Percentiles rank a stretch among this genome's conserved stretches.
These are phyloP conservation scores for Earliella scabrosa DNA, from an alignment of 1,284 basidiomycete species.

Conservation along the genomic window DNA sequence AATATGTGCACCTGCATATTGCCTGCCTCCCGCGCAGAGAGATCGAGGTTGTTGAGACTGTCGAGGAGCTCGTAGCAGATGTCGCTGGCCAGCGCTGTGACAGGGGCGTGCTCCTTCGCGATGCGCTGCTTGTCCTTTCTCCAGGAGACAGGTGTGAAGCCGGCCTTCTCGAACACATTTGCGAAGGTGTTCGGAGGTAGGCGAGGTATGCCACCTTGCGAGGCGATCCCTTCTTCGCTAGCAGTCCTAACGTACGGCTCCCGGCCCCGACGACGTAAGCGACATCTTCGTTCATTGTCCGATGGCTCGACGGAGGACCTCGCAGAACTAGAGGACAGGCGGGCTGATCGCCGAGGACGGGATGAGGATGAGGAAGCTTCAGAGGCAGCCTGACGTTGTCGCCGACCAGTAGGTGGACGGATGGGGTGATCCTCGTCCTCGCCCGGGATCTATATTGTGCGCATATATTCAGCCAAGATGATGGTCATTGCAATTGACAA, in stretches of 20 bases:
- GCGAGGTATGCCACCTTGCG: constrained; percentile 11
- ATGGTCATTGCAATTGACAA: constrained; percentile 1
- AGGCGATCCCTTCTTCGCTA: constrained; percentile 16
- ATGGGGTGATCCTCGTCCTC: constrained; percentile 2
- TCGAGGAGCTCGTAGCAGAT: constrained; percentile 39
- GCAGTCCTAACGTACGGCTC: constrained; percentile 12
- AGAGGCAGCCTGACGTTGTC: constrained; percentile 8
- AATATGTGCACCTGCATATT: constrained; percentile 36
- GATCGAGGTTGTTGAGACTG: constrained; percentile 32
- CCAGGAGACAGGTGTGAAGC: constrained; percentile 27
- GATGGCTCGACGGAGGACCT: constrained; percentile 25
- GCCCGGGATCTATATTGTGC: neutral
- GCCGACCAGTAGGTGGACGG: neutral
- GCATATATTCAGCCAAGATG: neutral
- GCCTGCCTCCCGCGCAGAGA: constrained; percentile 22
- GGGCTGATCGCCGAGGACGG: constrained; percentile 19
- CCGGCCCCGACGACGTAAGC: constrained; percentile 4
- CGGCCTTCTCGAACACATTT: constrained; percentile 15
- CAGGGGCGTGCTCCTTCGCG: constrained; percentile 27
- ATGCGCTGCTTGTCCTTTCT: constrained; percentile 22
- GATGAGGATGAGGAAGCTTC: constrained; percentile 5
- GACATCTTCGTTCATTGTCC: neutral
- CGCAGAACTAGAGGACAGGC: constrained; percentile 18
- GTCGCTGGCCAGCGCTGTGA: constrained; percentile 30
- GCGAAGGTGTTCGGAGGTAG: neutral